A percentile compares a stretch with the other conserved stretches of the same genome.
These are phyloP conservation scores for Erythrobasidium yunnanense DNA, from an alignment of 768 basidiomycete genomes.

Conservation along the genomic window DNA sequence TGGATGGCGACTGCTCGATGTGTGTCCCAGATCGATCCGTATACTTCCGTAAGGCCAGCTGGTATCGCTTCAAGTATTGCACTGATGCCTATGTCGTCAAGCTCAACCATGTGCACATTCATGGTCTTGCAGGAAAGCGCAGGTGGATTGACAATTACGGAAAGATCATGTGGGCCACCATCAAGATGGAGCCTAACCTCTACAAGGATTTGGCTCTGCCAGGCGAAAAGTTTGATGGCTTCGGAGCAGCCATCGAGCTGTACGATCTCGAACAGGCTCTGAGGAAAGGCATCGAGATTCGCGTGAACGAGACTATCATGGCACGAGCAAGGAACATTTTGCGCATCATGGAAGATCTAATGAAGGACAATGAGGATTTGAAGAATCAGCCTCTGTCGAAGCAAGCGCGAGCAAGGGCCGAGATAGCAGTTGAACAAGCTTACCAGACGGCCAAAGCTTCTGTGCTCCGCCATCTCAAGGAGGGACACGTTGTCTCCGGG, in stretches of 20 bases:
- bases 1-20: not conserved
- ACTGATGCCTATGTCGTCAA: too few relatives aligned
- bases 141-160: not conserved
- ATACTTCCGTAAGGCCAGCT: not conserved
- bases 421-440: too few relatives aligned
- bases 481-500: too few relatives aligned
- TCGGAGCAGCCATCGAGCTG: not conserved
- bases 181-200: not conserved
- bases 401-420: too few relatives aligned
- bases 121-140: not conserved
- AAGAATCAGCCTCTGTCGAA: too few relatives aligned
- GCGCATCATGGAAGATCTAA: not conserved
- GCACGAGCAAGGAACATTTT: not conserved
- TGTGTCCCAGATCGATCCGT: not conserved
- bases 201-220: not conserved
- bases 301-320: not conserved
- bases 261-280: not conserved
- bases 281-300: not conserved
- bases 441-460: too few relatives aligned
- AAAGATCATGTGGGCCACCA: not conserved
- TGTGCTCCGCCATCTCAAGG: too few relatives aligned
- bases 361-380: too few relatives aligned
- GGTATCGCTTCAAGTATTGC: too few relatives aligned
- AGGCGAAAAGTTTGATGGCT: not conserved
- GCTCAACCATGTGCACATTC: too few relatives aligned